Conservation (phyloP, 2,329 filamentous ascomycete genomes). For the Aspergillus sp. region DNA sequence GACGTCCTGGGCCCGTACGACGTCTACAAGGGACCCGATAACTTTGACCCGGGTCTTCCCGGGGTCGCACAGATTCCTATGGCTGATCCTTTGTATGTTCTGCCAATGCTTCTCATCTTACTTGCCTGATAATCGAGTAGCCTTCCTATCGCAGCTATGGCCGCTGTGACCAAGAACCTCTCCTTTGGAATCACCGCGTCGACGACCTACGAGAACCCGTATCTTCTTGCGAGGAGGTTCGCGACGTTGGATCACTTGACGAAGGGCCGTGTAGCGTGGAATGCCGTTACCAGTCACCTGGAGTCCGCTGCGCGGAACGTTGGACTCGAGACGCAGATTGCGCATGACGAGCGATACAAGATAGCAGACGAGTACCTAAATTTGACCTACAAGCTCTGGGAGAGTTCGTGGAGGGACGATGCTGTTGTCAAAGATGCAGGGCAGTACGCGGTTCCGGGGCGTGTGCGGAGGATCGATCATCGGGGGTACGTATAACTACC, state of each 20-base stretch:
- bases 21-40: slow-evolving; percentile 47
- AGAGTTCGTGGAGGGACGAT: slow-evolving; percentile 53
- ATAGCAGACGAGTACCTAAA: slow-evolving; percentile 52
- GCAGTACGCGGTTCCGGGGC: slow-evolving; percentile 15
- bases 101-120: too few relatives aligned
- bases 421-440: slow-evolving; percentile 29
- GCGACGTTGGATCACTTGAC: slow-evolving; percentile 57
- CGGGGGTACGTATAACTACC: slow-evolving; percentile 14
- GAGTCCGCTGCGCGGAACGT: slow-evolving; percentile 49
- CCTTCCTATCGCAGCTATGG: slow-evolving; percentile 48
- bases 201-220: slow-evolving; percentile 57
- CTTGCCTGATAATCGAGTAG: neutral
- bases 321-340: slow-evolving; percentile 45
- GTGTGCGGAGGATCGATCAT: slow-evolving; percentile 36
- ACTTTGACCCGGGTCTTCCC: slow-evolving; percentile 41
- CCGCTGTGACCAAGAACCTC: slow-evolving; percentile 48
- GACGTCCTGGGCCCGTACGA: slow-evolving; percentile 51
- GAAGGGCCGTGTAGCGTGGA: slow-evolving; percentile 54
- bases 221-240: slow-evolving; percentile 56
- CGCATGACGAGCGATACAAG: slow-evolving; percentile 52
- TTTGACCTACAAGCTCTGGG: slow-evolving; percentile 53
- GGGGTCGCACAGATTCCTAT: slow-evolving; percentile 45
- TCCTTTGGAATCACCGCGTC: slow-evolving; percentile 56
- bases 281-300: slow-evolving; percentile 53
- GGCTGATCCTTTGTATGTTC: slow-evolving; percentile 34